Percentiles rank a stretch among this genome's conserved stretches.
These are phyloP conservation scores for Clonostachys chloroleuca DNA, from an alignment of 2,329 filamentous ascomycete species.

Conservation along the genomic window DNA sequence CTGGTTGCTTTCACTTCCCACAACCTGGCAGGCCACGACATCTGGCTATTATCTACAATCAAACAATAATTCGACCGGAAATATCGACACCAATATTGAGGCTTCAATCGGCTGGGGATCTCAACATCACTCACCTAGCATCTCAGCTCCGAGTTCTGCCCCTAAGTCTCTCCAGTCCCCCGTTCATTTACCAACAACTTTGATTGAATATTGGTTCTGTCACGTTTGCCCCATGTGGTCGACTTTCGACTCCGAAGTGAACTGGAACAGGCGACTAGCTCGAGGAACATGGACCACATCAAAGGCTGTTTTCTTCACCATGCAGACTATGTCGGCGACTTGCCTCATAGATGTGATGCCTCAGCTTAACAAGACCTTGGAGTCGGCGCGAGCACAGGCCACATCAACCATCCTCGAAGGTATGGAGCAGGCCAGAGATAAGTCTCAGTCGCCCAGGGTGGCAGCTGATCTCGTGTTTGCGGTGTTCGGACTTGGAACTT, in stretches of 20 bases:
- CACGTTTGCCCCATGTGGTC: not conserved
- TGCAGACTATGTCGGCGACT: not conserved
- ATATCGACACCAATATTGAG: too few relatives aligned
- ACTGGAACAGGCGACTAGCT: not conserved
- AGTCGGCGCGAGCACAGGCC: not conserved
- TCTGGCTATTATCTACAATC: not conserved
- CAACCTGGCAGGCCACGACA: not conserved
- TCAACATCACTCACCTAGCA: not conserved
- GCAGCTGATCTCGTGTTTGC: not conserved
- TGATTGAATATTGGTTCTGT: not conserved
- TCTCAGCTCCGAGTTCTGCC: not conserved
- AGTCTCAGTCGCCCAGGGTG: not conserved
- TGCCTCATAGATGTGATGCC: not conserved
- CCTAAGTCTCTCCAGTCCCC: not conserved
- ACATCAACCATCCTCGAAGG: not conserved
- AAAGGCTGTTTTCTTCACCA: not conserved
- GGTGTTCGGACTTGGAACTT: not conserved
- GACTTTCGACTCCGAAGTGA: not conserved
- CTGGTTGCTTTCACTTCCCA: not conserved
- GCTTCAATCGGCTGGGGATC: not conserved
- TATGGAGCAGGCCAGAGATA: not conserved
- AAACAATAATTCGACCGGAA: too few relatives aligned
- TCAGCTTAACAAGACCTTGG: not conserved
- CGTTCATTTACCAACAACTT: not conserved
- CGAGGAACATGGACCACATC: not conserved